Base-by-base conservation (phyloP, 2,329 filamentous ascomycete species). In the Aspergillus vadensis region DNA sequence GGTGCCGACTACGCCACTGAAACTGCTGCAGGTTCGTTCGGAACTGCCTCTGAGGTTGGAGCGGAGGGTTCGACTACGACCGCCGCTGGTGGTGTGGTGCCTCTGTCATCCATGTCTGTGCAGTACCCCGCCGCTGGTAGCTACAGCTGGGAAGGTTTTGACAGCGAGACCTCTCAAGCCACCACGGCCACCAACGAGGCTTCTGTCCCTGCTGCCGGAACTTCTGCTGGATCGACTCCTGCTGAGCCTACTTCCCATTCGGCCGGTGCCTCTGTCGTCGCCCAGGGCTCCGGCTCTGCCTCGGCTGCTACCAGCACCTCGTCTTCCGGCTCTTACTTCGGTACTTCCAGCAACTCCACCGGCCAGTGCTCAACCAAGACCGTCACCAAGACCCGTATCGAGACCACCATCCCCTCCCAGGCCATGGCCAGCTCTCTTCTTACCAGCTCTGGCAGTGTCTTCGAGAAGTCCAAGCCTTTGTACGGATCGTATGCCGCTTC, bases 391-490 rank as follows among this genome's bases (percentile, higher is more conserved):
- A 72, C 70, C 4, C 74, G 76, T n/a, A 79, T 89, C 5, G 91
- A 95, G 77, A 85, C 79, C 39, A 68, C 82, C 6, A 80, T 86
- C 66, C 80, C 74, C 63, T 79, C 82, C 25, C 79, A 86, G 41
- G 72, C 78, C 58, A 94, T 91, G 79, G 90, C 92, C 6, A 76
- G 81, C 12, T 79, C 76, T 23, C 87, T 98, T 15, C 81, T 93
- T 41, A 82, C 86, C 64, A 75, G 76, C 41, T 76, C 82, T 23
- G 91, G 91, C 65, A 87, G 85, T 39, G 81, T 97, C 69, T 92
- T 93, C 73, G 90, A 92, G 65, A 89, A 90, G 67, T 89, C 88
- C 75, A 96, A 95, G 83, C 95, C 95, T 14, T 91, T 97, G 75
- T 99, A 98, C 73, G 86, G 90, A 72, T 79, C 80, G 44, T 77